Evolutionary conservation across 768 basidiomycete species (phyloP).

Genomic region (Roridomyces roridus): DNA sequence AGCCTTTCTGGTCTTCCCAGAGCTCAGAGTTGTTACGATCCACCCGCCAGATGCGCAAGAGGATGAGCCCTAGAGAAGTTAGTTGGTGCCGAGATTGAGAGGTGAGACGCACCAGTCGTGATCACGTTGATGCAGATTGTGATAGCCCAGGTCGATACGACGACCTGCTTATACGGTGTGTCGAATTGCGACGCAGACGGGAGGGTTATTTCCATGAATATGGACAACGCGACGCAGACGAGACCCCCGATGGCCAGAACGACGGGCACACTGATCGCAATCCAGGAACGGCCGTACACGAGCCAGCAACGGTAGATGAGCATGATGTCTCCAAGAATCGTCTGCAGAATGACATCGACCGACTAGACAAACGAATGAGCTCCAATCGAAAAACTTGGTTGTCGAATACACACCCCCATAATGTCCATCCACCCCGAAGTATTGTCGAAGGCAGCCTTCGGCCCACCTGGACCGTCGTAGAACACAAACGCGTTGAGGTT

Average conservation of each 20-base stretch:
- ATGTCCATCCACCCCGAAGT: constrained; percentile 9
- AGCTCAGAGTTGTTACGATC: constrained; percentile 3
- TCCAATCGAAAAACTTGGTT: too few species aligned
- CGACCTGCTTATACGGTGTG: constrained; percentile 1
- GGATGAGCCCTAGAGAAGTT: background rate
- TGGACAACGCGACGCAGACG: background rate
- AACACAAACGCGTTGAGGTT: constrained; percentile 8
- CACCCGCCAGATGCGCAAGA: constrained; percentile 8
- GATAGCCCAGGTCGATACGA: background rate
- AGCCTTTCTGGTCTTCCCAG: background rate
- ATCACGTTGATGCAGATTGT: constrained; percentile 10
- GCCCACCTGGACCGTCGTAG: background rate
- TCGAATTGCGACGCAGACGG: background rate
- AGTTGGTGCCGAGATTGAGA: background rate
- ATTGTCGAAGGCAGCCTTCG: background rate
- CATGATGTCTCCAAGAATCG: constrained; percentile 4
- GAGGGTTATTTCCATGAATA: constrained; percentile 6
- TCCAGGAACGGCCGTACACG: constrained; percentile 14
- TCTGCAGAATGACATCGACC: background rate
- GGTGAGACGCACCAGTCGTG: background rate
- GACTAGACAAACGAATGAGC: too few species aligned
- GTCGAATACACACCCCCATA: background rate
- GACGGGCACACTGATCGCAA: background rate
- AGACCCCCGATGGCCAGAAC: constrained; percentile 1
- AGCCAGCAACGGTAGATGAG: constrained; percentile 17